These are phyloP conservation scores for Curvularia verruculosa DNA, from an alignment of 2,329 filamentous ascomycete genomes.

Conservation along the genomic window DNA sequence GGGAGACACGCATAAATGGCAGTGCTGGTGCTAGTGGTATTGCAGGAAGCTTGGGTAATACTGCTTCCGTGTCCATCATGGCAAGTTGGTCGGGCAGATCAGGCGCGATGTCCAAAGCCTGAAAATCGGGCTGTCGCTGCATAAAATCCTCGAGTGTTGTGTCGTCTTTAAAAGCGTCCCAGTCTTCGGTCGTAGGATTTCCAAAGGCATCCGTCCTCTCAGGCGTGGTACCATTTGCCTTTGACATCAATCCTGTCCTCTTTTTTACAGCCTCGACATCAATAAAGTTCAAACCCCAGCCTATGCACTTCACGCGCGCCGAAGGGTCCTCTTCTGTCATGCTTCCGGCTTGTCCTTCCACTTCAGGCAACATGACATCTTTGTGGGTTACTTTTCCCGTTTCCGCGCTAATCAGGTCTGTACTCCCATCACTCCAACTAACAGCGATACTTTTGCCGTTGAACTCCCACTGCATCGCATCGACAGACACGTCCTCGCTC, in stretches of 20 bases:
- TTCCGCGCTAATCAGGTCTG: conserved; percentile 78
- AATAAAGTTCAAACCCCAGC: conserved; percentile 63
- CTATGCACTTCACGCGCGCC: conserved; percentile 53
- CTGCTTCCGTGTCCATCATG: conserved; percentile 49
- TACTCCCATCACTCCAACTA: conserved; percentile 80
- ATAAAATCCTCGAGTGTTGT: conserved; percentile 49
- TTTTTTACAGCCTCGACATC: conserved; percentile 54
- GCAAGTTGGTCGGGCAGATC: conserved; percentile 49
- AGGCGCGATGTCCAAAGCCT: conserved; percentile 43
- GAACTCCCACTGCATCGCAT: conserved; percentile 54
- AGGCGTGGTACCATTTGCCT: conserved; percentile 12
- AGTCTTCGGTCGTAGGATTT: conserved; percentile 38
- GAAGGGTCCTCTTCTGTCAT: conserved; percentile 10
- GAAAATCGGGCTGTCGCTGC: conserved; percentile 44
- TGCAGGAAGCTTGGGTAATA: conserved; percentile 48
- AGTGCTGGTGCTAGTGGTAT: conserved; percentile 44
- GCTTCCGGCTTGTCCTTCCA: conserved; percentile 1
- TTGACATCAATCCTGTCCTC: conserved; percentile 42
- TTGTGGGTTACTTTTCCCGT: conserved; percentile 81
- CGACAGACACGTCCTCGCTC: conserved; percentile 42
- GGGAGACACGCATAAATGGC: conserved; percentile 41
- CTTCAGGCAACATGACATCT: conserved; percentile 31
- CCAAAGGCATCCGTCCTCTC: conserved; percentile 28
- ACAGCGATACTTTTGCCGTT: conserved; percentile 76
- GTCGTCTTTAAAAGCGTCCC: conserved; percentile 44